Base-by-base conservation (phyloP, 805 yeast species). In the Saturnispora sekii region DNA sequence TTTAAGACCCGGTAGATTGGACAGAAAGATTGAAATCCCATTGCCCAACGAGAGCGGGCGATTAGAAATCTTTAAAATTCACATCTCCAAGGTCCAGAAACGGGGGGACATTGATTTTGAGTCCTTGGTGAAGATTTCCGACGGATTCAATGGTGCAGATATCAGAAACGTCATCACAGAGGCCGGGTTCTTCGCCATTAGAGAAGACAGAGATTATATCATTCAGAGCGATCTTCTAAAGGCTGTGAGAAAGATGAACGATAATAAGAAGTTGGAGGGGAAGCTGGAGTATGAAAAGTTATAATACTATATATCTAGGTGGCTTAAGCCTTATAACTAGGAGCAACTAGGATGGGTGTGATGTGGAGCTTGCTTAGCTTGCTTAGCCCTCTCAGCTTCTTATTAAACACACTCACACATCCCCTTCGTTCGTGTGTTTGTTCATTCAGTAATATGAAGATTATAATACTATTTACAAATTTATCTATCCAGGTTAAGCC, bases 71-170 rank as follows among this genome's bases (percentile, higher is more conserved):
- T 76, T 90, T 53, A 82, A 80, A 55, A 93, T 93, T 55, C 97
- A 93, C 65, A 89, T 97, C 1, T 80, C 81, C 53, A 86, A 85
- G 56, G 86, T 93, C 93, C 76, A 79, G 52, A 89, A 82, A 47
- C 87, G 84, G 60, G 76, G 81, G 34, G 97, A 90, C 61, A 95
- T 93, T 43, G 75, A 84, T 60, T 66, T 90, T 34, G 75, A 76
- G 43, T 89, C 86, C 63, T 71, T 93, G 47, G 96, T 97, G 1
- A 74, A 79, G 14, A 65, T 81, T 52, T 81, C 97, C 1, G 93
- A 90, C 65, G 93, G 94, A 63, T 93, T 85, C 63, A 84, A 96
- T 4, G 99, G 99, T 73, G 99, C 99, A 14, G 99, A 93, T 67
- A 78, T 93, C 53, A 96, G 88, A 68, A 98, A 97, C 58, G 73